A percentile compares a stretch with the other conserved stretches of the same genome.
These are phyloP conservation scores for Russula compacta DNA, from an alignment of 768 basidiomycete genomes.

Conservation along the genomic window DNA sequence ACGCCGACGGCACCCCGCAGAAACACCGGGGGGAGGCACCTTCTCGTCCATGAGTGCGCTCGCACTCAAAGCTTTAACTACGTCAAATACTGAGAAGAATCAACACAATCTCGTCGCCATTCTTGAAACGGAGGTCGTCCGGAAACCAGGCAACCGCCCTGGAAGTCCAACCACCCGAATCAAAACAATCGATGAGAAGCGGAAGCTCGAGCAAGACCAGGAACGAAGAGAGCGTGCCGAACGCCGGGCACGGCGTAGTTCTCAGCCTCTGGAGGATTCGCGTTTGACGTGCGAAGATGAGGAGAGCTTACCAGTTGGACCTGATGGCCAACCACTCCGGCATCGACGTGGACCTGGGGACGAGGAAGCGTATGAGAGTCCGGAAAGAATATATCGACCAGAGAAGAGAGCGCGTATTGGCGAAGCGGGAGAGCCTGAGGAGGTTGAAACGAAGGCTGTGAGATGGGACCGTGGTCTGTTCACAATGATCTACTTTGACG, in stretches of 20 bases:
- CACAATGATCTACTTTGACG: slow-evolving; percentile 53
- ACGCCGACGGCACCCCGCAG: slow-evolving; percentile 3
- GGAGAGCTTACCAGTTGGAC: slow-evolving; percentile 25
- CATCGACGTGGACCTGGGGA: slow-evolving; percentile 69
- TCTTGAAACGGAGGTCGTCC: slow-evolving; percentile 61
- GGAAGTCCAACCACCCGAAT: slow-evolving; percentile 75
- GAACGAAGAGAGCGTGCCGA: slow-evolving; percentile 51
- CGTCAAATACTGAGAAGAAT: slow-evolving; percentile 62
- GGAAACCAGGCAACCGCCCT: slow-evolving; percentile 60
- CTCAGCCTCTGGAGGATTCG: slow-evolving; percentile 9
- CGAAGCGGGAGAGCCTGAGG: slow-evolving; percentile 23
- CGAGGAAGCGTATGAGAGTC: slow-evolving; percentile 72
- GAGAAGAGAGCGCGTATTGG: slow-evolving; percentile 32
- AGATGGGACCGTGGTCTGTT: slow-evolving; percentile 71
- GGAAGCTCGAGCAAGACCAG: slow-evolving; percentile 51
- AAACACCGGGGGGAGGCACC: slow-evolving; percentile 26
- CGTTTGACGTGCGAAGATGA: slow-evolving; percentile 25
- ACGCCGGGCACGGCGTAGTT: slow-evolving; percentile 41
- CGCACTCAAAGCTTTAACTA: slow-evolving; percentile 61
- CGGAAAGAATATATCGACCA: slow-evolving; percentile 36
- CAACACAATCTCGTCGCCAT: slow-evolving; percentile 50
- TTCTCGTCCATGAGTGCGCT: slow-evolving; percentile 63
- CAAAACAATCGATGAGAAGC: slow-evolving; percentile 55
- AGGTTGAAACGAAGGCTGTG: slow-evolving; percentile 40
- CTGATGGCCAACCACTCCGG: slow-evolving; percentile 25